phyloP scores from a whole-genome alignment of 257 asterid species.

The Mitragyna speciosa region DNA sequence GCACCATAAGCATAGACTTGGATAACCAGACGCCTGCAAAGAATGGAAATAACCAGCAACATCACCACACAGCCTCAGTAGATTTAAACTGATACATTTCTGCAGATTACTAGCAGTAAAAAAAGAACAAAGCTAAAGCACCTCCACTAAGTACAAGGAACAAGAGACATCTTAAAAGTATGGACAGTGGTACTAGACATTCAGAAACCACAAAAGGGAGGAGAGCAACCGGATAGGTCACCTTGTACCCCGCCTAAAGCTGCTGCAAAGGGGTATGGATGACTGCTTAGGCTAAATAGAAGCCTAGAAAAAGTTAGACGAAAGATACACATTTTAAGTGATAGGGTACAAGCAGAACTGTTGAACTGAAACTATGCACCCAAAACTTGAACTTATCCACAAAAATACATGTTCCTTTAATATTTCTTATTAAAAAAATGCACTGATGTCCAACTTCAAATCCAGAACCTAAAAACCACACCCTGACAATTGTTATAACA shows the following conservation, averaged over 20 bases:
- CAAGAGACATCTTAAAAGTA: neutral
- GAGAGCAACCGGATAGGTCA: neutral
- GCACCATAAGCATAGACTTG: conserved; percentile 93
- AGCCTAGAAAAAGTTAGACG: neutral
- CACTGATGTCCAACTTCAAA: too few species aligned
- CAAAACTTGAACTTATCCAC: neutral
- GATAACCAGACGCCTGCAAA: conserved; percentile 86
- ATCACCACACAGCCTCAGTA: neutral
- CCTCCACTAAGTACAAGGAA: neutral
- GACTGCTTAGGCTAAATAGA: neutral
- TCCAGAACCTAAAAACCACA: too few species aligned
- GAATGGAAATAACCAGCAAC: conserved; percentile 17
- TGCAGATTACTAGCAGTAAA: conserved; percentile 4
- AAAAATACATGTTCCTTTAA: neutral
- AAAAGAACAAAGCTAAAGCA: neutral
- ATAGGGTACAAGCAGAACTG: neutral
- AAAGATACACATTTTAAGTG: neutral
- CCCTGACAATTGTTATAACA: too few species aligned
- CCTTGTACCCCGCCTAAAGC: neutral
- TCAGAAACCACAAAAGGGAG: neutral
- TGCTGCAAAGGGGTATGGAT: neutral
- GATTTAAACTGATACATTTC: neutral
- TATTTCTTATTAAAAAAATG: too few species aligned
- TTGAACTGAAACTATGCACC: neutral
- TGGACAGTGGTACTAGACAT: neutral